Percentiles rank a stretch among this genome's conserved stretches.
Conservation (phyloP, 1,284 basidiomycete genomes). For the Boletus holoroseus region DNA sequence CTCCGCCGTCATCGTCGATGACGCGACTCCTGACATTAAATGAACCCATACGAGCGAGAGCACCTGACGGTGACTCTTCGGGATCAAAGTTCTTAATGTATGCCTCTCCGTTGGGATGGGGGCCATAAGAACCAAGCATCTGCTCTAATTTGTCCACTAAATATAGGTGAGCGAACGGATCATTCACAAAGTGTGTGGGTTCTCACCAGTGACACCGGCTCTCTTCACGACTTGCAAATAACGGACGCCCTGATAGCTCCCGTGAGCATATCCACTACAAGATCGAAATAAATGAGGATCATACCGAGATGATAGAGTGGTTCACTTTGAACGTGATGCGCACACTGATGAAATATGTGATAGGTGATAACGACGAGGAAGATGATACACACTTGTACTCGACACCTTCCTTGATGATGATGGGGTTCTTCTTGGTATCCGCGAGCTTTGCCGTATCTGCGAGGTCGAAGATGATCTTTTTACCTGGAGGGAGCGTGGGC, state of each 20-base stretch:
- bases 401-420: conserved; percentile 79
- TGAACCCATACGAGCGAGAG: conserved; percentile 71
- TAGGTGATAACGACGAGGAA: neutral
- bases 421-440: conserved; percentile 62
- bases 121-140: conserved; percentile 87
- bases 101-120: conserved; percentile 51
- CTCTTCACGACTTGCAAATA: conserved; percentile 85
- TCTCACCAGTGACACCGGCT: conserved; percentile 58
- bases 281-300: conserved; percentile 18
- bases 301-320: conserved; percentile 77
- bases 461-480: conserved; percentile 56
- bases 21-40: conserved; percentile 78
- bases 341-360: conserved; percentile 45
- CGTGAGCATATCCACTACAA: conserved; percentile 10
- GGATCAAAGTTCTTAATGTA: conserved; percentile 70
- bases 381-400: conserved; percentile 61
- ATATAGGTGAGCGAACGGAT: conserved; percentile 8
- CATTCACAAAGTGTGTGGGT: neutral
- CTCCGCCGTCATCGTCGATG: conserved; percentile 73
- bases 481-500: conserved; percentile 58
- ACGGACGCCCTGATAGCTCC: conserved; percentile 56
- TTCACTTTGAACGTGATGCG: conserved; percentile 78
- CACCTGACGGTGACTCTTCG: conserved; percentile 77
- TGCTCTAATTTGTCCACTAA: conserved; percentile 83
- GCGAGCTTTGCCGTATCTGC: conserved; percentile 42